Evolutionary conservation across 768 basidiomycete genomes (phyloP).

Genomic region (Suillus weaverae): DNA sequence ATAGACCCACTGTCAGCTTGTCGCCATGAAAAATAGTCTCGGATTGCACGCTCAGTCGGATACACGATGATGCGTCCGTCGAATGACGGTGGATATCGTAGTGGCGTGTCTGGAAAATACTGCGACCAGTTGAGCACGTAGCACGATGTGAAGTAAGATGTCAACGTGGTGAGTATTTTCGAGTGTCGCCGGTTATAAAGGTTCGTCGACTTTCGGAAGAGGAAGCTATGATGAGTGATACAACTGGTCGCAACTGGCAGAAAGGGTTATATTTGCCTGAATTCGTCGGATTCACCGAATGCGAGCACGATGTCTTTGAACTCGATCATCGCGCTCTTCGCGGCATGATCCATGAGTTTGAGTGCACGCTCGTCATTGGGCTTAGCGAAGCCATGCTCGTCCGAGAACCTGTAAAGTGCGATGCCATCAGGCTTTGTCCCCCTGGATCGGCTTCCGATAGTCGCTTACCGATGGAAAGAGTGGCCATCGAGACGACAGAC

Average conservation of each 20-base stretch:
- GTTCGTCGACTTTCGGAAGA: slow-evolving; percentile 70
- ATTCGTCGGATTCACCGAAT: slow-evolving; percentile 98
- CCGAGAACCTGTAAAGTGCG: slow-evolving; percentile 65
- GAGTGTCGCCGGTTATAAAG: slow-evolving; percentile 85
- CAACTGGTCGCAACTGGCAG: not conserved
- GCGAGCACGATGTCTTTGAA: slow-evolving; percentile 83
- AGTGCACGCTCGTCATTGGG: slow-evolving; percentile 91
- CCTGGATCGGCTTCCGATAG: not conserved
- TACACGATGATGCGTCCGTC: slow-evolving; percentile 88
- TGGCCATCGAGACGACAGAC: slow-evolving; percentile 90
- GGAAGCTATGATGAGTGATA: slow-evolving; percentile 58
- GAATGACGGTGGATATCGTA: slow-evolving; percentile 88
- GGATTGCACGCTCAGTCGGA: slow-evolving; percentile 66
- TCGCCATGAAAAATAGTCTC: slow-evolving; percentile 95
- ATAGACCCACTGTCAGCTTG: slow-evolving; percentile 85
- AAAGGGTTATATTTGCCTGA: slow-evolving; percentile 56
- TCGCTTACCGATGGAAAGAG: slow-evolving; percentile 81
- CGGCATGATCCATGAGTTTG: slow-evolving; percentile 90
- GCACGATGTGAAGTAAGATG: slow-evolving; percentile 86
- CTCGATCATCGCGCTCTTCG: slow-evolving; percentile 75
- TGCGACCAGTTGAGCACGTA: slow-evolving; percentile 85
- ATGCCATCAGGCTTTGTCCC: not conserved
- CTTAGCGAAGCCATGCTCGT: slow-evolving; percentile 78
- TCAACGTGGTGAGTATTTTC: slow-evolving; percentile 83
- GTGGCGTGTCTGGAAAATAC: slow-evolving; percentile 71